Base-by-base conservation (phyloP, 768 basidiomycete species). In the Tulasnella sp. region DNA sequence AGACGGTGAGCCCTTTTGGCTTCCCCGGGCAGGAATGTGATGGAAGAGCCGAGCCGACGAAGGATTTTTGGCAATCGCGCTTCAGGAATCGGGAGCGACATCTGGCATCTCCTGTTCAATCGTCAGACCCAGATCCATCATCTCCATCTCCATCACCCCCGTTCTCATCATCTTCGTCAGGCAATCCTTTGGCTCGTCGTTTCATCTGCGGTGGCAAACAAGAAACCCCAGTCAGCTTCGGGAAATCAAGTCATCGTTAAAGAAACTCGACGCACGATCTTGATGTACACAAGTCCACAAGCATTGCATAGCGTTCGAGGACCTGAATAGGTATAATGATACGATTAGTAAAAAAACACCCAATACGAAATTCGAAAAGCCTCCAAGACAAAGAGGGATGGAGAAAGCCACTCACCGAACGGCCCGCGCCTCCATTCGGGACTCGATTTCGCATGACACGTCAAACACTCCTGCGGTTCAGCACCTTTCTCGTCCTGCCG, bases 271-370 rank as follows among this genome's bases (percentile, higher is more conserved):
- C 88, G 78, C 79, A 92, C 90, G 80, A 92, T 83, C 82, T 93
- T 93, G 70, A 91, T 91, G 79, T 91, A 93, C 73, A 93, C 91
- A 75, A 93, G 86, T 69, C 91, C 91, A 79, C 91, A 93, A 12
- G 91, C 91, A 78, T 93, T 93, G 79, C 91, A 93, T 69, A 93
- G 81, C 70, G 91, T 92, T 78, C 91, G 85, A 29, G 91, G 91
- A 67, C 91, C 90, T 69, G 40, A 68, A 68, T 39, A 36, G 19
- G 34, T 37, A 39, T 29, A 16, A 5, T 6, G 9, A 37, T 39
- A 68, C 1, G 19, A 41, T 40, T 19, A 68, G 37, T 9, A 42
- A 11, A 39, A 19, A 29, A 2, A 68, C 29, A 44, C 67, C 26
- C 67, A 32, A 39, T 64, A 29, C 19, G 63, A 34, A 19, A 64